phyloP scores from a whole-genome alignment of 2,329 filamentous ascomycete species.

The Lecanicillium sp. region DNA sequence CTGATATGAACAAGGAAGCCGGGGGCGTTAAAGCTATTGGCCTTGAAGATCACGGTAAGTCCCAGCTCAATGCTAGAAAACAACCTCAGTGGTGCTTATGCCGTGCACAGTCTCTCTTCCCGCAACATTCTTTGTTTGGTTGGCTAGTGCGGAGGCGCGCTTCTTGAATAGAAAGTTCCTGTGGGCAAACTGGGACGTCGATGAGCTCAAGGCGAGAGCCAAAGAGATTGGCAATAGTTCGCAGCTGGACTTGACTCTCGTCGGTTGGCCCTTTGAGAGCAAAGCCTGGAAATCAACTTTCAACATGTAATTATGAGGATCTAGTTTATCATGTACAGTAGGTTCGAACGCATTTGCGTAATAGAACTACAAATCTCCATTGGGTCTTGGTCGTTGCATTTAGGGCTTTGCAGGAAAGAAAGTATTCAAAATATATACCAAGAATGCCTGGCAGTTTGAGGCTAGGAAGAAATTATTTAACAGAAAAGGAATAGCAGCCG shows the following conservation, averaged over 20 bases:
- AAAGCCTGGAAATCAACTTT: neutral
- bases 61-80: no score
- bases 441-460: no score
- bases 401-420: no score
- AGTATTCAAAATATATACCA: no score
- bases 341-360: no score
- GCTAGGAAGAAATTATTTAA: no score
- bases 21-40: slow-evolving; percentile 3
- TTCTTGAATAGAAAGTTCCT: slow-evolving; percentile 25
- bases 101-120: slow-evolving; percentile 12
- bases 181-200: slow-evolving; percentile 26
- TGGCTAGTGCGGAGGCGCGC: slow-evolving; percentile 18
- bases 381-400: no score
- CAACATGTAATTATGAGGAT: neutral
- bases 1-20: slow-evolving; percentile 14
- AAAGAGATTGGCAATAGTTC: slow-evolving; percentile 22
- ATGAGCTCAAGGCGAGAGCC: slow-evolving; percentile 24
- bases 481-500: no score
- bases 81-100: no score
- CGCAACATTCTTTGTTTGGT: slow-evolving; percentile 12
- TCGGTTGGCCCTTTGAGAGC: neutral
- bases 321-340: no score
- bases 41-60: slow-evolving; percentile 5
- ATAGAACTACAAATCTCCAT: no score
- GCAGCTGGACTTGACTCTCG: slow-evolving; percentile 6